These are phyloP conservation scores for Chalaropsis thielavioides DNA, from an alignment of 2,329 filamentous ascomycete species.

Conservation along the genomic window DNA sequence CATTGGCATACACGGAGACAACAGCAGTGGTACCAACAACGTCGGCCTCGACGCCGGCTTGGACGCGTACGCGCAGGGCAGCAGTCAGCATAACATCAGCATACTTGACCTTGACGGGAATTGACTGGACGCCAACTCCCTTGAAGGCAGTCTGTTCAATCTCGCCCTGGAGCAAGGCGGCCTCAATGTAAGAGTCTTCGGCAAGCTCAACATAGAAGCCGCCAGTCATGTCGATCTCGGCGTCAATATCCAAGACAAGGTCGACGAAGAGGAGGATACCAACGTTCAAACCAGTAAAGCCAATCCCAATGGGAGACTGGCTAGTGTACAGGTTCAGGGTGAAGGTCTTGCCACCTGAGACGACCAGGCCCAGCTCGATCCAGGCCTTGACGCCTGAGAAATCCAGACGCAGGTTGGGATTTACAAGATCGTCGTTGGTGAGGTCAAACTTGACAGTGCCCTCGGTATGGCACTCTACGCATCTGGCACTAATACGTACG, in stretches of 20 bases:
- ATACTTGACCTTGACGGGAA: conserved; percentile 34
- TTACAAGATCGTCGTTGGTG: conserved; percentile 27
- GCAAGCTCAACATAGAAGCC: conserved; percentile 38
- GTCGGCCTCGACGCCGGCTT: conserved; percentile 29
- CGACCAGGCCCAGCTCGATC: conserved; percentile 33
- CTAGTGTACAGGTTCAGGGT: conserved; percentile 36
- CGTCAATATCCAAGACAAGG: conserved; percentile 35
- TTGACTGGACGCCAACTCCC: conserved; percentile 29
- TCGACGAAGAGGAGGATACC: conserved; percentile 37
- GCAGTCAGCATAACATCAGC: conserved; percentile 35
- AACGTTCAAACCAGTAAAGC: conserved; percentile 30
- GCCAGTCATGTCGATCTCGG: conserved; percentile 35
- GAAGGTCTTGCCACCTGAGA: conserved; percentile 34
- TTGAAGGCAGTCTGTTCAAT: conserved; percentile 34
- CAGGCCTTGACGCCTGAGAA: conserved; percentile 39
- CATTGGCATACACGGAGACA: conserved; percentile 35
- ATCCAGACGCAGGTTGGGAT: conserved; percentile 31
- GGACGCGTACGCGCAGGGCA: conserved; percentile 36
- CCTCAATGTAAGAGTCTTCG: conserved; percentile 28
- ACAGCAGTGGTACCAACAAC: conserved; percentile 30
- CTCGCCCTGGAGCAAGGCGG: conserved; percentile 30
- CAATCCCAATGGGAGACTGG: conserved; percentile 30
- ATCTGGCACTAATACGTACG: conserved; percentile 26
- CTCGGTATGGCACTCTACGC: conserved; percentile 36
- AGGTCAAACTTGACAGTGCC: conserved; percentile 34